A percentile compares a stretch with the other conserved stretches of the same genome.
Evolutionary conservation across 331 rosid species (phyloP).

Genomic region (Cydonia oblonga): DNA sequence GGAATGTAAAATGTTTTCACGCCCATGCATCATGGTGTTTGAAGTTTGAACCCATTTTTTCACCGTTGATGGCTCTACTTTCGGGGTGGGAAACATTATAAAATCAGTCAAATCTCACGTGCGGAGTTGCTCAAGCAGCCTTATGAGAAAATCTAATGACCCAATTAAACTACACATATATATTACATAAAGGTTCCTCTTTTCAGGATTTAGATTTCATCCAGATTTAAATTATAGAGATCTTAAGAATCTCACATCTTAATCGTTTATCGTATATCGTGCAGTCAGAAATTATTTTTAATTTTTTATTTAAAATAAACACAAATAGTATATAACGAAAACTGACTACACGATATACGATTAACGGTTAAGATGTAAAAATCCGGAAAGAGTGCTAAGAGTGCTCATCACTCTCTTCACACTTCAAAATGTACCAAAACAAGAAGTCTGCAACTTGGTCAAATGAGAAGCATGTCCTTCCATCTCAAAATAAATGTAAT

Average conservation of each 20-base stretch:
- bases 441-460: neutral
- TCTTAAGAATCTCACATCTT: rapidly evolving
- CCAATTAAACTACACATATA: neutral
- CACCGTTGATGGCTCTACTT: neutral
- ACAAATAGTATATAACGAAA: rapidly evolving
- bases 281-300: rapidly evolving
- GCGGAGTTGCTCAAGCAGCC: neutral
- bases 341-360: rapidly evolving
- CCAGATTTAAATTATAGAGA: too few relatives aligned
- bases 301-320: too few relatives aligned
- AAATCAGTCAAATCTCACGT: neutral
- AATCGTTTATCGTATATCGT: rapidly evolving
- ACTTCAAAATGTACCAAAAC: neutral
- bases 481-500: neutral
- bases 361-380: rapidly evolving
- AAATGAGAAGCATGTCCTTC: neutral
- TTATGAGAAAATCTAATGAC: neutral
- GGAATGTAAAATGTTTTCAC: neutral
- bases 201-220: too few relatives aligned
- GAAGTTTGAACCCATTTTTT: neutral
- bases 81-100: neutral
- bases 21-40: neutral
- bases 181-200: neutral
- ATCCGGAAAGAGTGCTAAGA: rapidly evolving
- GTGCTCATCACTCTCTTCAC: neutral